A percentile compares a stretch with the other conserved stretches of the same genome.
Conservation (phyloP, 179 eudicot genomes). For the Silene vulgaris region DNA sequence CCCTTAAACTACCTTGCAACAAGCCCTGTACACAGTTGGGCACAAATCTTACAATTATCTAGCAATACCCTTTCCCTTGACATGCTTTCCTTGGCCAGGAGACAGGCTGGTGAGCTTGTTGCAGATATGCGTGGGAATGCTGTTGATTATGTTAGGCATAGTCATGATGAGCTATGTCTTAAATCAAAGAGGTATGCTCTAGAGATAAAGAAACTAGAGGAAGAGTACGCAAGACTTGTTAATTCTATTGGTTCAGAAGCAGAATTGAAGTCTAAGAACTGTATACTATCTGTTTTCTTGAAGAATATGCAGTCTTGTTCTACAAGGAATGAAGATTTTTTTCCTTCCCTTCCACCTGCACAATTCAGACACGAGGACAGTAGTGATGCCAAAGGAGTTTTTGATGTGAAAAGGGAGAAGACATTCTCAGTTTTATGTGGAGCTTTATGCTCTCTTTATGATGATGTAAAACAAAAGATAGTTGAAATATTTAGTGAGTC, state of each 20-base stretch:
- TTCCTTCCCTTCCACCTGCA: slow-evolving; percentile 29
- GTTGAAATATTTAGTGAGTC: slow-evolving; percentile 38
- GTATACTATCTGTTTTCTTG: slow-evolving; percentile 57
- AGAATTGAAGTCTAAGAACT: slow-evolving; percentile 65
- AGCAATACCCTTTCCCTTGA: slow-evolving; percentile 64
- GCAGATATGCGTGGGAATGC: slow-evolving; percentile 45
- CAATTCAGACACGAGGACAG: slow-evolving; percentile 33
- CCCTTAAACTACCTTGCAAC: slow-evolving; percentile 90
- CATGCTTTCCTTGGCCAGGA: slow-evolving; percentile 56
- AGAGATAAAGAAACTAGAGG: slow-evolving; percentile 71
- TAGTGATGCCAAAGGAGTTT: slow-evolving; percentile 37
- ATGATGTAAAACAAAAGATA: slow-evolving; percentile 55
- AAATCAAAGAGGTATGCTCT: slow-evolving; percentile 65
- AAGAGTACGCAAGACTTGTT: slow-evolving; percentile 61
- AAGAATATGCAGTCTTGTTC: slow-evolving; percentile 58
- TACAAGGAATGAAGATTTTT: slow-evolving; percentile 40
- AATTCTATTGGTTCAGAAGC: slow-evolving; percentile 69
- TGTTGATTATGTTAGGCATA: slow-evolving; percentile 41
- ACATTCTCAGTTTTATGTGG: slow-evolving; percentile 42
- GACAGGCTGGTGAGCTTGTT: slow-evolving; percentile 81
- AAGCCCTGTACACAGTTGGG: slow-evolving; percentile 91
- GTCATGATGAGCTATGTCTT: slow-evolving; percentile 60
- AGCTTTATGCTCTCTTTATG: slow-evolving; percentile 57
- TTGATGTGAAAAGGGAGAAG: slow-evolving; percentile 52
- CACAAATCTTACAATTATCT: slow-evolving; percentile 70